Percentiles rank a stretch among this genome's conserved stretches.
phyloP scores from a whole-genome alignment of 306 rosid species.

The Fagus crenata region DNA sequence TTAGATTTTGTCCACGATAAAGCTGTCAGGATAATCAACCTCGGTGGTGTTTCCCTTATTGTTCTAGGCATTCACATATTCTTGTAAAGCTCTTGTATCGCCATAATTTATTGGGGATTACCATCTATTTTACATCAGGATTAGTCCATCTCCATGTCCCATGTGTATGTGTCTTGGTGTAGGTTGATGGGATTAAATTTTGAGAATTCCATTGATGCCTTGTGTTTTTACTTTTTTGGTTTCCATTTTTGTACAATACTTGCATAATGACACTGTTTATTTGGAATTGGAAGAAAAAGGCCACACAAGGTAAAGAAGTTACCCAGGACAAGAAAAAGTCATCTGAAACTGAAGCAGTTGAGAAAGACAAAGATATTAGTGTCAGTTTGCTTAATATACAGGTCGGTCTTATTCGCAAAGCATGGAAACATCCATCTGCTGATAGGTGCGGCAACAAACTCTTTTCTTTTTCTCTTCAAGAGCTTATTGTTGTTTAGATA shows the following conservation, averaged over 20 bases:
- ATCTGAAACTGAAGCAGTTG: conserved; percentile 47
- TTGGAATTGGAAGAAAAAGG: conserved; percentile 50
- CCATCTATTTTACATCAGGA: too few species aligned
- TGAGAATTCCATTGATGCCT: not conserved
- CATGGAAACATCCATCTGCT: conserved; percentile 98
- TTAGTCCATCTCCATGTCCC: not conserved
- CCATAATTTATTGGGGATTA: too few species aligned
- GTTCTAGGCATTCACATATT: too few species aligned
- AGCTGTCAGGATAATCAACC: too few species aligned
- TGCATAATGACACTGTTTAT: conserved; percentile 20
- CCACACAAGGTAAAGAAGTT: conserved; percentile 45
- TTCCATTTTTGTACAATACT: conserved; percentile 19
- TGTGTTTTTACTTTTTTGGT: conserved; percentile 13
- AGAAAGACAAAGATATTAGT: conserved; percentile 74
- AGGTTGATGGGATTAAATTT: not conserved
- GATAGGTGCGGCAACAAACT: conserved; percentile 63
- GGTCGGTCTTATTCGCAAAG: conserved; percentile 86
- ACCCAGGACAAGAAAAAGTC: conserved; percentile 57
- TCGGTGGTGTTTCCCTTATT: too few species aligned
- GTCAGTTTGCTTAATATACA: conserved; percentile 89
- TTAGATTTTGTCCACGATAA: too few species aligned
- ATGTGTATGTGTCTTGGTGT: not conserved
- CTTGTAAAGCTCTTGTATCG: too few species aligned
- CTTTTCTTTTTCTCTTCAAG: not conserved
- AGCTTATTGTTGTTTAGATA: not conserved